These are phyloP conservation scores for Termitomyces sp. DNA, from an alignment of 768 basidiomycete species.

Conservation along the genomic window DNA sequence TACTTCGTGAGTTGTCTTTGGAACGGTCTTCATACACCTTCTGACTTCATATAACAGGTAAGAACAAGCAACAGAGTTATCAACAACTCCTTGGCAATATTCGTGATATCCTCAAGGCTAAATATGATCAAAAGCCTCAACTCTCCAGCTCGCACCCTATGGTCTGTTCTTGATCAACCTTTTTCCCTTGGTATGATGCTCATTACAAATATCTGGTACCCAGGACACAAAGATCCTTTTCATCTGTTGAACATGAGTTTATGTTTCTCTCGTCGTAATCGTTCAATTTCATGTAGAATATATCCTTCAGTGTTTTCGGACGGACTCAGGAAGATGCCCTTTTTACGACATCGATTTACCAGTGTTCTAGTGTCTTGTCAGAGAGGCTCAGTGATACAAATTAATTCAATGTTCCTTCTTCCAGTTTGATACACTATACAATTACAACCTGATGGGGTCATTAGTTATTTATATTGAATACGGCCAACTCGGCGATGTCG, in stretches of 20 bases:
- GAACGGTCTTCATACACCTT: background rate
- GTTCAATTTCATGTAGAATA: background rate
- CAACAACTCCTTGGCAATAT: conserved; percentile 36
- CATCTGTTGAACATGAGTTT: conserved; percentile 23
- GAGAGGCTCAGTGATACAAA: background rate
- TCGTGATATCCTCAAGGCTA: conserved; percentile 31
- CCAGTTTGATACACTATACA: background rate
- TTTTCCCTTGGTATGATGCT: background rate
- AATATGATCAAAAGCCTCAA: conserved; percentile 42
- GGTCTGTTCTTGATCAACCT: conserved; percentile 22
- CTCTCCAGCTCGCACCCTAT: conserved; percentile 36
- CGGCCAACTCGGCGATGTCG: no score
- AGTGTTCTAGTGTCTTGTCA: background rate
- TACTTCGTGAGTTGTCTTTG: conserved; percentile 35
- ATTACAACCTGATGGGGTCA: background rate
- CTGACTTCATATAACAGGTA: conserved; percentile 27
- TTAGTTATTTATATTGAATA: background rate
- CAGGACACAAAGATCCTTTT: conserved; percentile 36
- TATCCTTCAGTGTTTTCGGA: background rate
- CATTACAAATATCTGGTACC: background rate
- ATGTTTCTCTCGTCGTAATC: background rate
- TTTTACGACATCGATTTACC: background rate
- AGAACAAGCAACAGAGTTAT: conserved; percentile 40
- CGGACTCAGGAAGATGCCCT: background rate
- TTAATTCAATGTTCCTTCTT: background rate